Base-by-base conservation (phyloP, 768 basidiomycete genomes). In the Boletus tomentosulus region DNA sequence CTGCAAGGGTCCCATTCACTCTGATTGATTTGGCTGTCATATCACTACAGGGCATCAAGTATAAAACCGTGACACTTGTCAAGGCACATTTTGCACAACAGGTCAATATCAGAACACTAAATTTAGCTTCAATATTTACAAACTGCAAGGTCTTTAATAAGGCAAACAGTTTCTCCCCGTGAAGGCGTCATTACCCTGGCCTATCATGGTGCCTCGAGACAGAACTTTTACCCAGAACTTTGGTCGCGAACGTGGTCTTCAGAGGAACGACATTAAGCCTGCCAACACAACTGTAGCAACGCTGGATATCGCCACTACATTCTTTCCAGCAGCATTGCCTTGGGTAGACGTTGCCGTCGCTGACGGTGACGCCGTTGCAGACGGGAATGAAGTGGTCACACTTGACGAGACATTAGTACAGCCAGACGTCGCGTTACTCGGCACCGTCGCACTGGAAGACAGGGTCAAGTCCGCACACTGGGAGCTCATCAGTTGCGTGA, bases 381-480 rank as follows among this genome's bases (percentile, higher is more conserved):
- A 58, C 4, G 66, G 55, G 8, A 56, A 50, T 28, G 61, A 48
- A 24, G 56, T 45, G 38, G 37, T 8, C 53, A 30, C 22, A 51
- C 48, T 57, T 15, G 67, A 52, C 27, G 67, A 70, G 31, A 70
- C 59, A 48, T 72, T 76, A 15, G 69, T 49, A 64, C 77, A 76
- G 12, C 47, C 38, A 19, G 43, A 27, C 3, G 66, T 64, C 28
- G 74, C 63, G 51, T 72, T 77, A 30, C 77, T 71, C 0, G 83
- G 76, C 33, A 83, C 71, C 12, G 74, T 77, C 56, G 75, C 74
- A 61, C 7, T 78, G 16, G 73, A 77, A 37, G 83, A 79, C 25
- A 46, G 30, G 6, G 45, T 46, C 45, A 46, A 31, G 30, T 95
- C 92, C 31, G 92, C 79, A 65, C 92, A 95, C 87, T 93, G 63